A percentile compares a stretch with the other conserved stretches of the same genome.
Conservation (phyloP, 225 moss, liverwort and hornwort species). For the Marchantia polymorpha region DNA sequence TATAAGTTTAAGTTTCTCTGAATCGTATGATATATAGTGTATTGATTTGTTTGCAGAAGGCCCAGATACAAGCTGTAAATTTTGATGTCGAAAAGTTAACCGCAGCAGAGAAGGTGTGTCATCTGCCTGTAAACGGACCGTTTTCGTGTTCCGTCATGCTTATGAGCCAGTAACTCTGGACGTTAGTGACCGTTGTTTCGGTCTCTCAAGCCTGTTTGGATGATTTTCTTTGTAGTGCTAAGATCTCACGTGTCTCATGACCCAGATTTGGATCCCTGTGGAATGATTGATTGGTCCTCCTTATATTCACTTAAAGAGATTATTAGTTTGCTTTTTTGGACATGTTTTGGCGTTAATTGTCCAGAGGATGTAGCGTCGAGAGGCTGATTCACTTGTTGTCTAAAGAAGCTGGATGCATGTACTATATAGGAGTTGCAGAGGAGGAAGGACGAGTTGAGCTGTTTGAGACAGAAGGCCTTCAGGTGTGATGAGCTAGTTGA, state of each 20-base stretch:
- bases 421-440: slow-evolving; percentile 30
- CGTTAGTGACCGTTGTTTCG: too few relatives aligned
- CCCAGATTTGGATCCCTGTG: too few relatives aligned
- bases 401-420: not conserved
- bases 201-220: too few relatives aligned
- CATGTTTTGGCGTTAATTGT: not conserved
- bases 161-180: too few relatives aligned
- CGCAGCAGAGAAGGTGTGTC: slow-evolving; percentile 51
- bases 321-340: not conserved
- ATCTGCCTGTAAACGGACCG: not conserved
- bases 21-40: not conserved
- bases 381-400: not conserved
- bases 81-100: slow-evolving; percentile 39
- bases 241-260: too few relatives aligned
- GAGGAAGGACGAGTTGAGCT: slow-evolving; percentile 42
- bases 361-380: not conserved
- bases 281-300: not conserved
- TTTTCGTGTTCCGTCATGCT: not conserved
- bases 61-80: slow-evolving; percentile 54
- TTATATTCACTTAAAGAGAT: not conserved
- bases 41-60: slow-evolving; percentile 46
- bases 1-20: not conserved
- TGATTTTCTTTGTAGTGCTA: too few relatives aligned
- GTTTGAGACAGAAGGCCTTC: slow-evolving; percentile 33
- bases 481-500: slow-evolving; percentile 30